Conservation (phyloP, 2,329 filamentous ascomycete genomes). For the Alternaria incomplexa region DNA sequence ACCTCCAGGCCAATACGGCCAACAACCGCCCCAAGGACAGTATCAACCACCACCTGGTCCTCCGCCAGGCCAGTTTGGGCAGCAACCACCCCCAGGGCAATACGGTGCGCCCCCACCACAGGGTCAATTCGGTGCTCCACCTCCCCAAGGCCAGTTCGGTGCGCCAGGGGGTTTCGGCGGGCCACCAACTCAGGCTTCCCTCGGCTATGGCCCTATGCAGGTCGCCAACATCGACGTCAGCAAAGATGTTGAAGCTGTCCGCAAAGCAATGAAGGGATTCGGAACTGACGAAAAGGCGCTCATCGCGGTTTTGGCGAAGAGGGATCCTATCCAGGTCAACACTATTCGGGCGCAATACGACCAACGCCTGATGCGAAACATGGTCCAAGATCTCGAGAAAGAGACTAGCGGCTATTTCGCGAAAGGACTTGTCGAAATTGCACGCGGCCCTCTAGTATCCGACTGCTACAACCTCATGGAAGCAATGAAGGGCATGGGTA, state of each 20-base stretch:
- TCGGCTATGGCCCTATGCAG: constrained; percentile 77
- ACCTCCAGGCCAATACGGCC: constrained; percentile 24
- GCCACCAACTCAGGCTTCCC: constrained; percentile 58
- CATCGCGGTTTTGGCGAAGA: constrained; percentile 71
- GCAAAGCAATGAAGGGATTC: constrained; percentile 90
- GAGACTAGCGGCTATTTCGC: constrained; percentile 78
- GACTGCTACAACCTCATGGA: constrained; percentile 75
- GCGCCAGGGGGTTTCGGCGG: constrained; percentile 42
- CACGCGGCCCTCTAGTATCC: constrained; percentile 77
- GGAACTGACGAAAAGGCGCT: constrained; percentile 84
- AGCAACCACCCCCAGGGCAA: constrained; percentile 29
- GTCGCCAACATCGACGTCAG: constrained; percentile 64
- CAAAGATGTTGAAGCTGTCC: constrained; percentile 72
- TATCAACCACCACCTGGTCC: constrained; percentile 39
- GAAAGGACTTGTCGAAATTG: constrained; percentile 74
- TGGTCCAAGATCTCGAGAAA: constrained; percentile 76
- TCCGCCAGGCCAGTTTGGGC: constrained; percentile 27
- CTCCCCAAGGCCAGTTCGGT: constrained; percentile 31
- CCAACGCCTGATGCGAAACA: constrained; percentile 65
- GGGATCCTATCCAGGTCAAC: constrained; percentile 79
- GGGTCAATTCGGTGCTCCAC: constrained; percentile 47
- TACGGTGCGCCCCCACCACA: constrained; percentile 12
- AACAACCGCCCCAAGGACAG: constrained; percentile 28
- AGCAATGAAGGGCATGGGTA: constrained; percentile 79
- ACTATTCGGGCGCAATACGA: constrained; percentile 67